phyloP scores from a whole-genome alignment of 148 eudicot species.

The Persicaria tinctoria region DNA sequence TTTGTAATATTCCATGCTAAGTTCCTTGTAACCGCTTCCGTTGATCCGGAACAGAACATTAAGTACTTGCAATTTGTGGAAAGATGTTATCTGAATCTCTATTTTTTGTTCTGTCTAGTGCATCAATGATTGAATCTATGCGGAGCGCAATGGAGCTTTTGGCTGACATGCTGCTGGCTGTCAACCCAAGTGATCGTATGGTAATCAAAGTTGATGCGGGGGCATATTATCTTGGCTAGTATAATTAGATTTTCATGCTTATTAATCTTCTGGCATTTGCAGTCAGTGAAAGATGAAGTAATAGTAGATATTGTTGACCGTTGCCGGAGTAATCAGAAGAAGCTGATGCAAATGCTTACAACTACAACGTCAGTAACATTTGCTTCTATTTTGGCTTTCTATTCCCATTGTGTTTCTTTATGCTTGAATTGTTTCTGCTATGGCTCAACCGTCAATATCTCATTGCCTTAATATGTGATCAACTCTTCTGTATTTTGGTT shows the following conservation, averaged over 20 bases:
- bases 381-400: not conserved
- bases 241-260: not conserved
- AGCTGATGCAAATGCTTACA: slow-evolving; percentile 77
- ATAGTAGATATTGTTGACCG: slow-evolving; percentile 81
- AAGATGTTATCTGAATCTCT: not conserved
- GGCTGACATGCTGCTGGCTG: slow-evolving; percentile 86
- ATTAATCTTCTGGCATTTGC: slow-evolving; percentile 15
- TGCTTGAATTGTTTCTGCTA: not conserved
- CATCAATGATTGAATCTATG: slow-evolving; percentile 67
- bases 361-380: slow-evolving; percentile 48
- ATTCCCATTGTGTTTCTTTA: not conserved
- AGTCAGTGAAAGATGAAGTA: slow-evolving; percentile 94
- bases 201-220: slow-evolving; percentile 31
- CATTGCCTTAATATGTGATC: not conserved
- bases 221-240: not conserved
- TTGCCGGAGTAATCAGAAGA: slow-evolving; percentile 88
- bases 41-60: not conserved
- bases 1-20: not conserved
- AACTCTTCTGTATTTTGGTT: not conserved
- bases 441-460: not conserved
- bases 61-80: not conserved
- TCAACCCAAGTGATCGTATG: slow-evolving; percentile 62
- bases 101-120: slow-evolving; percentile 26
- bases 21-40: not conserved
- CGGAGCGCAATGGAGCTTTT: slow-evolving; percentile 62